Conservation (phyloP, 805 yeast species). For the Babjeviella inositovora region DNA sequence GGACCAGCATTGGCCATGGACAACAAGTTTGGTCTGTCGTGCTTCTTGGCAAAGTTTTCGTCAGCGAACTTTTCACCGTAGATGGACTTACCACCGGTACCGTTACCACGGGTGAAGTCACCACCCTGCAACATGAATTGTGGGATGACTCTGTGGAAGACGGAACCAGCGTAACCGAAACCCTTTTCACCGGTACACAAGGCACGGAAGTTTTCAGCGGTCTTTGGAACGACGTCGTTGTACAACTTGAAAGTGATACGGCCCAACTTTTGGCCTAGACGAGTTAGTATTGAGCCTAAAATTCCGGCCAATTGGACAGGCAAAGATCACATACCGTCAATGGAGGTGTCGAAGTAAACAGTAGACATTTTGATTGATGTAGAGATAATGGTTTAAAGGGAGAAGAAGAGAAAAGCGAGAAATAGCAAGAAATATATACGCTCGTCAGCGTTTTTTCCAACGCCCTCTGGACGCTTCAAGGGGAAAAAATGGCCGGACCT, state of each 20-base stretch:
- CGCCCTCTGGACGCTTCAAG: too few species aligned
- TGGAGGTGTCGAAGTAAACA: slow-evolving; percentile 73
- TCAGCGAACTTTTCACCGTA: slow-evolving; percentile 65
- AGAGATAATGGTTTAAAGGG: too few species aligned
- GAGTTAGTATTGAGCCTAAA: slow-evolving; percentile 1
- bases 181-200: slow-evolving; percentile 46
- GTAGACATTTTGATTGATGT: slow-evolving; percentile 35
- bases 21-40: slow-evolving; percentile 63
- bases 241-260: slow-evolving; percentile 77
- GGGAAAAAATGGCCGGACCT: too few species aligned
- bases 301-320: slow-evolving; percentile 1
- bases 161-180: slow-evolving; percentile 23
- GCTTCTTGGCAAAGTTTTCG: slow-evolving; percentile 61
- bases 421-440: too few species aligned
- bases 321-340: slow-evolving; percentile 31
- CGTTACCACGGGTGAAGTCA: slow-evolving; percentile 27
- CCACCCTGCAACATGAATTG: slow-evolving; percentile 33
- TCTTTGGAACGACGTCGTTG: slow-evolving; percentile 88
- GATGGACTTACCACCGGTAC: slow-evolving; percentile 28
- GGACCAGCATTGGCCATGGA: slow-evolving; percentile 99
- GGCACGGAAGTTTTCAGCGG: slow-evolving; percentile 93
- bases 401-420: too few species aligned
- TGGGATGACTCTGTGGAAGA: slow-evolving; percentile 30
- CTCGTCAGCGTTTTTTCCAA: too few species aligned
- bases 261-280: slow-evolving; percentile 46